A percentile compares a stretch with the other conserved stretches of the same genome.
phyloP scores from a whole-genome alignment of 2,329 filamentous ascomycete species.

The Calonectria fujianensis region DNA sequence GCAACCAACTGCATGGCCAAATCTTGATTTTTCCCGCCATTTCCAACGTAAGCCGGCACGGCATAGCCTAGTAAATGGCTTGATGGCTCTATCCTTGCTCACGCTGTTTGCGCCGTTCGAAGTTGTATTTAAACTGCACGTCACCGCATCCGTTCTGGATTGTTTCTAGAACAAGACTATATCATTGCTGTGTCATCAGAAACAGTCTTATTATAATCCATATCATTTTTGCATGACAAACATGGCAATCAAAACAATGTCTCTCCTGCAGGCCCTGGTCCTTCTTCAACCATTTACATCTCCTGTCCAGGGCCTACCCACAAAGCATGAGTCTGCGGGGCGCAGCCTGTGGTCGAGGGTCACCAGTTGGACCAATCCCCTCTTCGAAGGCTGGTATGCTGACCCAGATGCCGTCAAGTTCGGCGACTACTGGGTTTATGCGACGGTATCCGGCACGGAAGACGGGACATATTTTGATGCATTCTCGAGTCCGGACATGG shows the following conservation, averaged over 20 bases:
- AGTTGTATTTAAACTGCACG: conserved; percentile 9
- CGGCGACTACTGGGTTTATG: conserved; percentile 23
- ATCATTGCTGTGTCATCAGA: background rate
- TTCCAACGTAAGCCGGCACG: background rate
- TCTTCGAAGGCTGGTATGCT: conserved; percentile 21
- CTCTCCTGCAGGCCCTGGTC: background rate
- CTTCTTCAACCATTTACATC: conserved; percentile 1
- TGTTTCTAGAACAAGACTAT: background rate
- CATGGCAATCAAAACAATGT: background rate
- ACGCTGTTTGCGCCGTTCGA: background rate
- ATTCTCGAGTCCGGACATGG: conserved; percentile 12
- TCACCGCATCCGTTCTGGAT: background rate
- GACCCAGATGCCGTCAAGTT: conserved; percentile 19
- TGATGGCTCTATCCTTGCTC: background rate
- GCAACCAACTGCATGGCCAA: background rate
- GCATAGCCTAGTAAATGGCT: background rate
- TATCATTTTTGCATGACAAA: background rate
- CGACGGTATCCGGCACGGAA: background rate
- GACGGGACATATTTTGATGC: conserved; percentile 4
- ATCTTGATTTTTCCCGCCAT: background rate
- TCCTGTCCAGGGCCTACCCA: conserved; percentile 6
- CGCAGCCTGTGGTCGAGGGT: background rate
- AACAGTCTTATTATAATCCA: background rate
- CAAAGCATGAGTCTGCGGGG: background rate
- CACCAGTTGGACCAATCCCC: conserved; percentile 25